A percentile compares a stretch with the other conserved stretches of the same genome.
phyloP scores from a whole-genome alignment of 2,329 filamentous ascomycete species.

The Knufia fluminis region DNA sequence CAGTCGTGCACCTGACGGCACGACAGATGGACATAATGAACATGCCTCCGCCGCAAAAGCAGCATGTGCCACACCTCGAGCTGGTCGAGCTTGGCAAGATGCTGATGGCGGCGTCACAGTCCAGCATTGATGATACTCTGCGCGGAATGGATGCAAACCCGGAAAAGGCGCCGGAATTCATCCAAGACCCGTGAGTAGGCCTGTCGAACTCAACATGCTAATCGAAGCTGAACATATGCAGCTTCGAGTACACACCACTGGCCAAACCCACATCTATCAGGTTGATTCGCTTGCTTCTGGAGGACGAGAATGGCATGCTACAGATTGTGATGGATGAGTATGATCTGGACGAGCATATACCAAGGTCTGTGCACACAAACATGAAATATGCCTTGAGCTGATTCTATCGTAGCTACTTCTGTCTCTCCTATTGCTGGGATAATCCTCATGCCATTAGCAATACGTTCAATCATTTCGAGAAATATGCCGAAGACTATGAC shows the following conservation, averaged over 20 bases:
- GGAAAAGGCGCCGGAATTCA: background rate
- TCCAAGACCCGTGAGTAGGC: background rate
- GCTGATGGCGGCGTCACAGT: background rate
- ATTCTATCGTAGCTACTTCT: background rate
- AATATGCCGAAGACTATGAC: background rate
- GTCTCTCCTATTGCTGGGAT: background rate
- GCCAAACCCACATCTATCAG: slow-evolving; percentile 1
- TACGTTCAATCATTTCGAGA: background rate
- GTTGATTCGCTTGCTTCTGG: background rate
- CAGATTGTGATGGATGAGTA: slow-evolving; percentile 2
- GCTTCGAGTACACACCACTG: background rate
- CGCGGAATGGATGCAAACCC: background rate
- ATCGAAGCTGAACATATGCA: background rate
- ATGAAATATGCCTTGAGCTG: background rate
- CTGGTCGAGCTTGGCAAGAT: slow-evolving; percentile 2
- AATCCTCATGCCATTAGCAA: background rate
- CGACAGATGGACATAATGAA: background rate
- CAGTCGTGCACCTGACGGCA: background rate
- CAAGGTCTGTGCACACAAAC: background rate
- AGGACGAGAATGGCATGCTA: background rate
- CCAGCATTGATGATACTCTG: background rate
- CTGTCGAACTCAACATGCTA: background rate
- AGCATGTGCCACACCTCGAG: background rate
- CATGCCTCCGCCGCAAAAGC: background rate
- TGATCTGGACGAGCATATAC: slow-evolving; percentile 2